Evolutionary conservation across 345 rosid species (phyloP).

Genomic region (Melaleuca quinquenervia): DNA sequence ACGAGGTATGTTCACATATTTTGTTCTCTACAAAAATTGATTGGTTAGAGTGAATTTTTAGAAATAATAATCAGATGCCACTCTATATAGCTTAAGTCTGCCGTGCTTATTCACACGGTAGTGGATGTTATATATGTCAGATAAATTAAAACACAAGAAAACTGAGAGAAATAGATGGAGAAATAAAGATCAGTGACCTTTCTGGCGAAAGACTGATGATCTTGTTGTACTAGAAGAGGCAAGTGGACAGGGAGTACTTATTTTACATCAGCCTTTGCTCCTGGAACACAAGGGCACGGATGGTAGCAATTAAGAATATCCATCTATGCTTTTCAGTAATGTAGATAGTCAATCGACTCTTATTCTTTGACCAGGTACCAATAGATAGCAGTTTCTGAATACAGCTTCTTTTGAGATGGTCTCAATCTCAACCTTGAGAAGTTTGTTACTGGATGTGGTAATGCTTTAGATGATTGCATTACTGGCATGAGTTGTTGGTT

Average conservation of each 20-base stretch:
- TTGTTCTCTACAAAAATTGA: background rate
- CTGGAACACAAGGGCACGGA: background rate
- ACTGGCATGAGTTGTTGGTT: background rate
- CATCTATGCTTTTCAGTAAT: background rate
- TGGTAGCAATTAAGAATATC: background rate
- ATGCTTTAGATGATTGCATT: background rate
- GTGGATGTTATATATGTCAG: background rate
- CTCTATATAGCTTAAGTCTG: background rate
- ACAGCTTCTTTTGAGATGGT: background rate
- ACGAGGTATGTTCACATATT: constrained; percentile 47
- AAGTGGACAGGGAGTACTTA: background rate
- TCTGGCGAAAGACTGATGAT: background rate
- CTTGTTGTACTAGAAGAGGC: background rate
- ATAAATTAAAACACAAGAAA: background rate
- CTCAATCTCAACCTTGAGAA: background rate
- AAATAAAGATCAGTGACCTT: background rate
- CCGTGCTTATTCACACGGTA: background rate
- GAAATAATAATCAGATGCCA: background rate
- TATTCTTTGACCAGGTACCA: background rate
- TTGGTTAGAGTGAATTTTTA: background rate
- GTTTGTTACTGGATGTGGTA: background rate
- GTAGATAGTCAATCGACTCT: background rate
- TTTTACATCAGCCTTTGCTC: background rate
- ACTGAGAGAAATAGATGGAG: background rate
- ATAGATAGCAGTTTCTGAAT: background rate